A percentile compares a stretch with the other conserved stretches of the same genome.
These are phyloP conservation scores for Fusarium torreyae DNA, from an alignment of 2,329 filamentous ascomycete species.

Conservation along the genomic window DNA sequence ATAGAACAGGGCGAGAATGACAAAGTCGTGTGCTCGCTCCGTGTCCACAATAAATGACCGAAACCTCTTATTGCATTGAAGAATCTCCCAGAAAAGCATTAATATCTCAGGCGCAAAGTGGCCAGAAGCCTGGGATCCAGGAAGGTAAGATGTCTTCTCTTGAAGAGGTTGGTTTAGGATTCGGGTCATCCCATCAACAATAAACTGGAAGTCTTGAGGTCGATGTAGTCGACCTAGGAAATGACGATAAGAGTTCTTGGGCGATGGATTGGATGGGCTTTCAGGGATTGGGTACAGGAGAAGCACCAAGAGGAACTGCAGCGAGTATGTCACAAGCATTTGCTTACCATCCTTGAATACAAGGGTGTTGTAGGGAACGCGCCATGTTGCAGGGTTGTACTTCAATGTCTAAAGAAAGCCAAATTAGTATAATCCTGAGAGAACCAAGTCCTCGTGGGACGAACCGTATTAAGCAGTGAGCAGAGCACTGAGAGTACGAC, in stretches of 20 bases:
- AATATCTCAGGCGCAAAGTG: conserved; percentile 96
- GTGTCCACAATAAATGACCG: conserved; percentile 97
- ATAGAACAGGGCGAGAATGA: conserved; percentile 92
- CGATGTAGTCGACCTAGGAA: conserved; percentile 92
- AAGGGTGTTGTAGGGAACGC: conserved; percentile 92
- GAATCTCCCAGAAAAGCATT: conserved; percentile 96
- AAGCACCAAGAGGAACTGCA: conserved; percentile 90
- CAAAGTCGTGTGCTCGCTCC: conserved; percentile 91
- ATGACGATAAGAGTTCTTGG: conserved; percentile 94
- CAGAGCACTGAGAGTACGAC: conserved; percentile 91
- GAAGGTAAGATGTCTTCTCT: conserved; percentile 88
- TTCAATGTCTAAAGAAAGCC: conserved; percentile 80
- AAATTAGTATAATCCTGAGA: conserved; percentile 20
- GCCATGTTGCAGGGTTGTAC: conserved; percentile 95
- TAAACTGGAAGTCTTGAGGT: conserved; percentile 97
- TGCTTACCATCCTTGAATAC: conserved; percentile 94
- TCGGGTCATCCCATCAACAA: conserved; percentile 93
- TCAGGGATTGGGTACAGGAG: conserved; percentile 92
- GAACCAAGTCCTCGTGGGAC: conserved; percentile 46
- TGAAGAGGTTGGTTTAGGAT: conserved; percentile 94
- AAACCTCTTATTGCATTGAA: conserved; percentile 98
- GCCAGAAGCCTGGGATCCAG: conserved; percentile 83
- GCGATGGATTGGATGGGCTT: conserved; percentile 71
- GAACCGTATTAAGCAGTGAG: conserved; percentile 92
- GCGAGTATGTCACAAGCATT: conserved; percentile 89